Base-by-base conservation (phyloP, 78 protist genomes). In the Chrysochromulina tobinii region DNA sequence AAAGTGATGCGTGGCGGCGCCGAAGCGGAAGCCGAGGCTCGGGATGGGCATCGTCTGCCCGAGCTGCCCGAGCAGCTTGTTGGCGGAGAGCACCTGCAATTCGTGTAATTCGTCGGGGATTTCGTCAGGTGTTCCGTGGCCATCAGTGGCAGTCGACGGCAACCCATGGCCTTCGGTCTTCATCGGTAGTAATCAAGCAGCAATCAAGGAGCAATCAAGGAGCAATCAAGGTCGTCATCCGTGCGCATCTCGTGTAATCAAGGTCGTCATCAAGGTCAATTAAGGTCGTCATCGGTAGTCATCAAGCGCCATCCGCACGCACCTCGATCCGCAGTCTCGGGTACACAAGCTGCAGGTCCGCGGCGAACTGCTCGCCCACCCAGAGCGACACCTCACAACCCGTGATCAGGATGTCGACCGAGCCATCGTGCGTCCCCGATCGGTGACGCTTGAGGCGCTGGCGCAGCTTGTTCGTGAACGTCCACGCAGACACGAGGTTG, bases 31-130 rank as follows among this genome's bases (percentile, higher is more conserved):
- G 81, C 90, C 90, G 48, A 53, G 3, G 51, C 20, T 5, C 48
- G 90, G 90, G 81, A 87, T 50, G 57, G 90, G 83, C 23, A 67
- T 18, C 81, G 3, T 50, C 15, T 87, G 79, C 11, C 90, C 90
- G 14, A 87, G 21, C 58, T 61, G 90, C 27, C 81, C 90, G 57
- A 87, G 81, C 61, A 87, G 81, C 81, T 87, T 87, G 90, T 87
- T 87, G 59, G 90, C 6, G 25, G 90, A 87, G 90, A 66, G 15
- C 50, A 4, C n/a, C n/a, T n/a, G n/a, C n/a, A n/a, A n/a, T n/a
- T n/a, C n/a, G n/a, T n/a, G n/a, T n/a, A n/a, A n/a, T n/a, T n/a
- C n/a, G n/a, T n/a, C n/a, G n/a, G n/a, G n/a, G n/a, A n/a, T n/a
- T n/a, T n/a, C n/a, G n/a, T n/a, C n/a, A n/a, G n/a, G n/a, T n/a